Evolutionary conservation across 2,329 filamentous ascomycete species (phyloP).

Genomic region (Teratosphaeria viscida): DNA sequence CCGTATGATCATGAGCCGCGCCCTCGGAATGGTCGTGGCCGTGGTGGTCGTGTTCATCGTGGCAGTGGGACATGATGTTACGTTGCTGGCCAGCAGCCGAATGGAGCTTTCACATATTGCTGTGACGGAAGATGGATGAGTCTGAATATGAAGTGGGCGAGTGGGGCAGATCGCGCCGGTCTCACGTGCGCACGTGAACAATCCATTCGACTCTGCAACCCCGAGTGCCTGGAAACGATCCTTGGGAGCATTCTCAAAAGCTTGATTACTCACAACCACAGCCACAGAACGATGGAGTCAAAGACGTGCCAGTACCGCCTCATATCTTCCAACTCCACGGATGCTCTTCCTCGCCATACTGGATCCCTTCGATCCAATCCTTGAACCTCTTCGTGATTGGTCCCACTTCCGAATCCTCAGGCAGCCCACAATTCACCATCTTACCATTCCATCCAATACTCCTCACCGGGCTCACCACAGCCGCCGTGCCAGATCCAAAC

Average conservation of each 20-base stretch:
- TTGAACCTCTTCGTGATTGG: slow-evolving; percentile 80
- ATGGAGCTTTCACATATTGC: neutral
- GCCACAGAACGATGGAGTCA: no score
- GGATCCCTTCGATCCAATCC: slow-evolving; percentile 89
- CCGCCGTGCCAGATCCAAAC: slow-evolving; percentile 88
- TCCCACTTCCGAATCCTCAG: slow-evolving; percentile 73
- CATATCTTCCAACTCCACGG: slow-evolving; percentile 55
- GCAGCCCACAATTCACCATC: slow-evolving; percentile 63
- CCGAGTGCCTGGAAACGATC: no score
- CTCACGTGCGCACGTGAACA: neutral
- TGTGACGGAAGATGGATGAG: neutral
- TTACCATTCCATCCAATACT: slow-evolving; percentile 81
- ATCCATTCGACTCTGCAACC: no score
- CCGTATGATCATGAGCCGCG: slow-evolving; percentile 69
- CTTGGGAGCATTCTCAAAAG: no score
- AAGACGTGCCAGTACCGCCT: neutral
- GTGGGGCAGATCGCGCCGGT: neutral
- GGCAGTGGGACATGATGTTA: slow-evolving; percentile 34
- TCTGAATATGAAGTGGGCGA: neutral
- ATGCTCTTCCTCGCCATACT: slow-evolving; percentile 89
- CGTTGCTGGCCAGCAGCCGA: neutral
- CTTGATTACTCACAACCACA: no score
- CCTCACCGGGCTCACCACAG: slow-evolving; percentile 82
- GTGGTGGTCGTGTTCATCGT: slow-evolving; percentile 35
- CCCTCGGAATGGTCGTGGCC: slow-evolving; percentile 44